Evolutionary conservation across 2,329 filamentous ascomycete species (phyloP).

Genomic region (Venturia effusa): DNA sequence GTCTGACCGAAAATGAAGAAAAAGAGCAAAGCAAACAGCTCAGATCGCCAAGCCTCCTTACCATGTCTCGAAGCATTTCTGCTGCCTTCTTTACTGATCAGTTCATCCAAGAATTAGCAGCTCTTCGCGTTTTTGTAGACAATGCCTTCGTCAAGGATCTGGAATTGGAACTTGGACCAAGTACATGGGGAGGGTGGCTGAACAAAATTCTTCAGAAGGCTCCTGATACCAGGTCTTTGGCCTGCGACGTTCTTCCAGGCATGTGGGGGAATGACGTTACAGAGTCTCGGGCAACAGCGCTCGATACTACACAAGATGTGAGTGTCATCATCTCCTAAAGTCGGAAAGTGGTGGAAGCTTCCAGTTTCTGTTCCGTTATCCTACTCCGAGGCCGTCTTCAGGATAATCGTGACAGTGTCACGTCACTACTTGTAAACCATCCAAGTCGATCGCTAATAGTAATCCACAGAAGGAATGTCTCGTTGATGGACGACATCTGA

Average conservation of each 20-base stretch:
- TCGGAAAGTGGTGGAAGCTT: neutral
- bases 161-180: neutral
- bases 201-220: neutral
- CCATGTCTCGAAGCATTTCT: neutral
- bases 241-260: neutral
- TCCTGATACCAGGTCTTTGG: neutral
- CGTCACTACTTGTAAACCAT: neutral
- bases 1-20: neutral
- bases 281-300: neutral
- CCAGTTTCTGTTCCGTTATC: neutral
- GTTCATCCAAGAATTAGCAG: neutral
- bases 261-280: neutral
- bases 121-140: neutral
- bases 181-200: neutral
- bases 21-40: neutral
- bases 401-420: neutral
- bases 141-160: neutral
- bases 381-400: neutral
- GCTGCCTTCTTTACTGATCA: neutral
- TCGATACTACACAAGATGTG: neutral
- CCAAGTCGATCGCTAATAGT: neutral
- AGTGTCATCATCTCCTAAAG: neutral
- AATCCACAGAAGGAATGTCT: neutral
- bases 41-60: neutral
- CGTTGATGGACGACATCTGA: neutral